Percentiles rank a stretch among this genome's conserved stretches.
Conservation (phyloP, 2,329 filamentous ascomycete genomes). For the Aspergillus piperis region DNA sequence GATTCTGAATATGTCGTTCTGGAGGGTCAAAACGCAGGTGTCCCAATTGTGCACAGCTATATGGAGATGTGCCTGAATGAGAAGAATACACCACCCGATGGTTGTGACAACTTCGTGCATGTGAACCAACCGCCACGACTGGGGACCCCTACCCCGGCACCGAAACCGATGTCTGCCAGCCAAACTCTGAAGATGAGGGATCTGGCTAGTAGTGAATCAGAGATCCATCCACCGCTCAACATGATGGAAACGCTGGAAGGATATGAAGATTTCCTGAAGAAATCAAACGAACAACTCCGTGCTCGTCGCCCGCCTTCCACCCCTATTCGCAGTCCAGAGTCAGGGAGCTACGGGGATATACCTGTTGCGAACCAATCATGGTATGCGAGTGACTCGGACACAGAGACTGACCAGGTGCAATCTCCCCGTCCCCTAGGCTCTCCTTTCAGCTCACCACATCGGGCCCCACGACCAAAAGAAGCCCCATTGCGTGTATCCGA, state of each 20-base stretch:
- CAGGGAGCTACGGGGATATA: no score
- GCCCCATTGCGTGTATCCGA: background rate
- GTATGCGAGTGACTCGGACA: no score
- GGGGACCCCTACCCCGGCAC: background rate
- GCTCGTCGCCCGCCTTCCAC: no score
- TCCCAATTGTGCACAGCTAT: background rate
- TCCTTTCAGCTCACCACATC: background rate
- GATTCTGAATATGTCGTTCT: background rate
- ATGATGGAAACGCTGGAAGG: no score
- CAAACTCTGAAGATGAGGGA: no score
- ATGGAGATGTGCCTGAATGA: background rate
- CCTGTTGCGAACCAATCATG: no score
- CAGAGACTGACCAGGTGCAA: background rate
- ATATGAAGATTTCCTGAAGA: no score
- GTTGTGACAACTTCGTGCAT: background rate
- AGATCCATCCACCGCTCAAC: no score
- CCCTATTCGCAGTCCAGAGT: no score
- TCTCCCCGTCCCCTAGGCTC: background rate
- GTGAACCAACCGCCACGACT: background rate
- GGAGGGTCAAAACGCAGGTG: background rate
- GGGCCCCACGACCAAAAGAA: background rate
- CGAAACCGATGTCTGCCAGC: no score
- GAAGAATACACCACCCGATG: background rate
- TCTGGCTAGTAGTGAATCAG: no score
- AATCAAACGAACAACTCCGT: no score